phyloP scores from a whole-genome alignment of 768 basidiomycete genomes.

The Leccinum aurantiacum region DNA sequence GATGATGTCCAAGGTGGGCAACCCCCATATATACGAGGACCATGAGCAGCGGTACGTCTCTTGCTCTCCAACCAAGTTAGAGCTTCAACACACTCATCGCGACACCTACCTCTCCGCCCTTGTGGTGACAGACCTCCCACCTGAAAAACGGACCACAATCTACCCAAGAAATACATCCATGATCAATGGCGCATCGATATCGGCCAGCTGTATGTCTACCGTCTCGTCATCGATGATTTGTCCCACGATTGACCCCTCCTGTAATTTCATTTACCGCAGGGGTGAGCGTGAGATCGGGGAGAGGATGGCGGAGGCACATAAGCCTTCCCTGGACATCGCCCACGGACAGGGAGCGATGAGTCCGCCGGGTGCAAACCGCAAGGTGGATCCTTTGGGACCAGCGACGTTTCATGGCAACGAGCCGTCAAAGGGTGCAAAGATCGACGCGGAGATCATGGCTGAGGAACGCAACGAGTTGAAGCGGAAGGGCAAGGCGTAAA shows the following conservation, averaged over 20 bases:
- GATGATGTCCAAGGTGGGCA: slow-evolving; percentile 55
- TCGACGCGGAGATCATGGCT: slow-evolving; percentile 53
- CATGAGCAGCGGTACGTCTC: slow-evolving; percentile 46
- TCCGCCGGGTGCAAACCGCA: slow-evolving; percentile 31
- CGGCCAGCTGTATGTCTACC: slow-evolving; percentile 23
- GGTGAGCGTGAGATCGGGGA: slow-evolving; percentile 45
- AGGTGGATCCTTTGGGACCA: slow-evolving; percentile 47
- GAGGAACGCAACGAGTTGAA: slow-evolving; percentile 50
- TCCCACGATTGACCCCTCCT: neutral
- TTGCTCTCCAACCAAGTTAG: neutral
- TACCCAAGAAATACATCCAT: slow-evolving; percentile 30
- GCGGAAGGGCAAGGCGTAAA: slow-evolving; percentile 39
- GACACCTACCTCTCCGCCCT: slow-evolving; percentile 1
- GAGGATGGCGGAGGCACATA: slow-evolving; percentile 35
- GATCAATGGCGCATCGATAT: slow-evolving; percentile 39
- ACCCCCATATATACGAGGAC: slow-evolving; percentile 46
- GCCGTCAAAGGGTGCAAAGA: slow-evolving; percentile 55
- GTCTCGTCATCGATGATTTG: neutral
- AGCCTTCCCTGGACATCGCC: slow-evolving; percentile 28
- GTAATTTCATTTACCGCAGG: slow-evolving; percentile 24
- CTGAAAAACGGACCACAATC: slow-evolving; percentile 21
- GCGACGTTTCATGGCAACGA: slow-evolving; percentile 54
- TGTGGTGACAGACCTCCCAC: slow-evolving; percentile 17
- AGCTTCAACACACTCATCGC: neutral
- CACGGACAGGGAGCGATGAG: slow-evolving; percentile 31